A percentile compares a stretch with the other conserved stretches of the same genome.
These are phyloP conservation scores for Globisporangium rhizosaccharum DNA, from an alignment of 352 stramenopile species.

Conservation along the genomic window DNA sequence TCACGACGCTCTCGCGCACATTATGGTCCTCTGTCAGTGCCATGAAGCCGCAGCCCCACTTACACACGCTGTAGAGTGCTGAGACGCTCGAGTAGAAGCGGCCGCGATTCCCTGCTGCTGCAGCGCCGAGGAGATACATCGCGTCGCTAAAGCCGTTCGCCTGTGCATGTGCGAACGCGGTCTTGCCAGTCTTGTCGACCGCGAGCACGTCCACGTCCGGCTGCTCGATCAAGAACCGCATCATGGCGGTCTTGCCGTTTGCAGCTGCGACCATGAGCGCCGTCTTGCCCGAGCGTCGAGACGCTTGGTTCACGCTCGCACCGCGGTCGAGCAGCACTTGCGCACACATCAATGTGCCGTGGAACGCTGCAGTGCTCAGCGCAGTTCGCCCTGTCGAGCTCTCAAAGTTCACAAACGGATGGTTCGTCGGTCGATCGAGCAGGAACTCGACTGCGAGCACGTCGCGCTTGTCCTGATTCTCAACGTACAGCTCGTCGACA, in stretches of 20 bases:
- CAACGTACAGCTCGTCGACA: slow-evolving; percentile 49
- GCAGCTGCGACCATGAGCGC: slow-evolving; percentile 56
- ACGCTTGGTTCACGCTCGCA: slow-evolving; percentile 40
- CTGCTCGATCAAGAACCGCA: slow-evolving; percentile 48
- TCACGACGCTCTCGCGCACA: slow-evolving; percentile 17
- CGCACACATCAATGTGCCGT: slow-evolving; percentile 43
- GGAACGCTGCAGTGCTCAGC: slow-evolving; percentile 33
- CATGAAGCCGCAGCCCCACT: slow-evolving; percentile 67
- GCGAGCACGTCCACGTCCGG: slow-evolving; percentile 29
- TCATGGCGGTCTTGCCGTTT: slow-evolving; percentile 40
- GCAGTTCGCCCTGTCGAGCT: slow-evolving; percentile 43
- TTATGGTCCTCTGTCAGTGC: slow-evolving; percentile 20
- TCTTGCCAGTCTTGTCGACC: slow-evolving; percentile 24
- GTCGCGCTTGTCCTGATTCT: slow-evolving; percentile 40
- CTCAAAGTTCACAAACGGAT: slow-evolving; percentile 57
- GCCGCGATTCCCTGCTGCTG: slow-evolving; percentile 37
- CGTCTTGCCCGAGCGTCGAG: slow-evolving; percentile 26
- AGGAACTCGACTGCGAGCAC: slow-evolving; percentile 60
- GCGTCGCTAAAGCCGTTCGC: slow-evolving; percentile 22
- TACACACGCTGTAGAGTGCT: slow-evolving; percentile 47
- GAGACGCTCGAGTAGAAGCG: slow-evolving; percentile 29
- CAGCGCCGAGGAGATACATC: slow-evolving; percentile 31
- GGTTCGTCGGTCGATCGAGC: slow-evolving; percentile 42
- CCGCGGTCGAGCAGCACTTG: slow-evolving; percentile 49
- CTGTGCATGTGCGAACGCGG: slow-evolving; percentile 41